Base-by-base conservation (phyloP, 2,329 filamentous ascomycete species). In the Claviceps paspali region DNA sequence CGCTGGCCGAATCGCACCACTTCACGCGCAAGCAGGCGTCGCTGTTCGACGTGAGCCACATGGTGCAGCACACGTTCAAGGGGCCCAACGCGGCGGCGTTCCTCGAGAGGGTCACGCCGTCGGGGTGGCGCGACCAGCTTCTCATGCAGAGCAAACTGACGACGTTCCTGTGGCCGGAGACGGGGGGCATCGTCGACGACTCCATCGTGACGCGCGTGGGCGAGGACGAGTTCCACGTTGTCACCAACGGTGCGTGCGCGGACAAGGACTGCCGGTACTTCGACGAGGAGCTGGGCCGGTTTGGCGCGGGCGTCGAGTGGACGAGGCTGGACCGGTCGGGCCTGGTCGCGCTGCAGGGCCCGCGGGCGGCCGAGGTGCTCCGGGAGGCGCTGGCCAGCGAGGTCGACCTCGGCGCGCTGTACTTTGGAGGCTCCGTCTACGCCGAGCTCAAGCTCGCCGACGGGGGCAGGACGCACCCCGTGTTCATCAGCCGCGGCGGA, bases 21-120 rank as follows among this genome's bases (percentile, higher is more conserved):
- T 95, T 88, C 70, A 96, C 91, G 12, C 77, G 91, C 38, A 70
- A 76, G 49, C 82, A 87, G 59, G 82, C 84, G 40, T 94, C 86
- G 45, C 64, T 98, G 45, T 98, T 98, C 54, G 91, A 98, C 59
- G 91, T 96, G 38, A 81, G 81, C 56, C 91, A 96, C 64, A 96
- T 96, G 88, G 86, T 80, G 44, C 87, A 94, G 63, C 86, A 94
- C 58, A 72, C 78, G 47, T 76, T 98, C 54, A 74, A 74, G 36
- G 91, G 91, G 0, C 76, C 84, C 6, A 82, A 82, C 24, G 87
- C 84, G 5, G 70, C 79, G 19, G 73, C 73, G 4, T 91, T 96
- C 55, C 72, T 98, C 26, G 78, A 93, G 65, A 76, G 67, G 46
- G 67, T 98, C 43, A 94, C 87, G 1, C 91, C 91, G 0, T 78